Evolutionary conservation across 192 early-diverging fungal species (phyloP), one percentile per base, ranked within the genome.

Genomic region (Podochytrium sp.): DNA sequence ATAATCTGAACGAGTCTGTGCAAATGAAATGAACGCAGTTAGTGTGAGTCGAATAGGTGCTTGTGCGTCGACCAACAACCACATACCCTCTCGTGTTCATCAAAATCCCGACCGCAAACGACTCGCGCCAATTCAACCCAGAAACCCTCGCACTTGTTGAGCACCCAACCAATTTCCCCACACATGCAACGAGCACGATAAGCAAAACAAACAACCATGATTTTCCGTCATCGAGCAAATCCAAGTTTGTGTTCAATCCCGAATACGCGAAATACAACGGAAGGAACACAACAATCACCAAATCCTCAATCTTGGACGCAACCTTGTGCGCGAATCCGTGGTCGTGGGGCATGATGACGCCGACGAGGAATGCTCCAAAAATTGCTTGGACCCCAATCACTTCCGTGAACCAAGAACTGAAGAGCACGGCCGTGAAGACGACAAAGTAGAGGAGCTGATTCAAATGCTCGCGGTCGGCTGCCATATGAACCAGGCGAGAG

Each of bases 11-110:
- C 93, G 35, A 98, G 84, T 41, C 92, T 89, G 61, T 18, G 63
- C 69, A 35, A 30, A 27, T 27, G 3, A 43, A 64, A 20, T 7
- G 41, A 18, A n/a, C 32, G 6, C 59, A 18, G 14, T 35, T 39
- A 33, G 35, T 18, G 37, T 27, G 32, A 14, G 5, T 30, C 12
- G 10, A 34, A 61, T 40, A 61, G 14, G 33, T 27, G 35, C 32
- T 23, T 41, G 40, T 29, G 35, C 30, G 33, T 23, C 4, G 55
- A 20, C 16, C 14, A 25, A 29, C 20, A 27, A 41, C 2, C 2
- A 65, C 77, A 52, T 60, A 83, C 79, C 94, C 95, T 81, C 95
- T 98, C 67, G 94, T 96, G 83, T 94, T 96, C 96, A 98, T 98
- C 58, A 98, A 79, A 47, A 95, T 75, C 1, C 96, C 96, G 50